phyloP scores from a whole-genome alignment of 768 basidiomycete species.

The Nidularia sp. region DNA sequence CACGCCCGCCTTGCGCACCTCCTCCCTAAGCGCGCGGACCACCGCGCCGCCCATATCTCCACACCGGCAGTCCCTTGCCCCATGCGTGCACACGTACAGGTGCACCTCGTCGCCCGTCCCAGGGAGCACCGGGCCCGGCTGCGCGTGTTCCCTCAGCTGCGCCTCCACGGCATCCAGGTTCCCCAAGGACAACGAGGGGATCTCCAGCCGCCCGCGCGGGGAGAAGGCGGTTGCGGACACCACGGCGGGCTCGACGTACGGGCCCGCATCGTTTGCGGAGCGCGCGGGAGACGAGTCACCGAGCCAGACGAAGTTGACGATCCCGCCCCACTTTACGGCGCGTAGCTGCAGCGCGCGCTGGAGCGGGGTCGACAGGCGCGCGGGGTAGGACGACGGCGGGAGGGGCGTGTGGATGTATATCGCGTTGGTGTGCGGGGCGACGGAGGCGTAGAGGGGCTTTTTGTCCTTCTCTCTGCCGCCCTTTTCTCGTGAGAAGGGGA shows the following conservation, averaged over 20 bases:
- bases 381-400: constrained; percentile 46
- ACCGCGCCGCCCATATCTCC: constrained; percentile 61
- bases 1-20: constrained; percentile 37
- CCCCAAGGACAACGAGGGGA: constrained; percentile 41
- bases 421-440: constrained; percentile 46
- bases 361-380: constrained; percentile 41
- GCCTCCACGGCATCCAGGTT: constrained; percentile 47
- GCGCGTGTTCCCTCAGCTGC: constrained; percentile 26
- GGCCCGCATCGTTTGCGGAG: constrained; percentile 10
- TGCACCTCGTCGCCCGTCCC: constrained; percentile 23
- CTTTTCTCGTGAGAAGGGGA: too few species aligned
- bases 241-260: not conserved
- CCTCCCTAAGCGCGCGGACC: constrained; percentile 46
- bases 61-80: constrained; percentile 75
- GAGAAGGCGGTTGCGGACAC: constrained; percentile 50
- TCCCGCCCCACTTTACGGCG: constrained; percentile 42
- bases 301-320: constrained; percentile 62
- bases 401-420: constrained; percentile 49
- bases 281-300: constrained; percentile 6
- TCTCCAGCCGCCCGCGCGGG: constrained; percentile 36
- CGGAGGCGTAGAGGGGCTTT: constrained; percentile 43
- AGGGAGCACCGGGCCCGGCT: constrained; percentile 6
- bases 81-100: constrained; percentile 78
- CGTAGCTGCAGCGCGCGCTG: constrained; percentile 46
- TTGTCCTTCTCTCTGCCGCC: not conserved